A percentile compares a stretch with the other conserved stretches of the same genome.
These are phyloP conservation scores for Trametes maxima DNA, from an alignment of 768 basidiomycete genomes.

Conservation along the genomic window DNA sequence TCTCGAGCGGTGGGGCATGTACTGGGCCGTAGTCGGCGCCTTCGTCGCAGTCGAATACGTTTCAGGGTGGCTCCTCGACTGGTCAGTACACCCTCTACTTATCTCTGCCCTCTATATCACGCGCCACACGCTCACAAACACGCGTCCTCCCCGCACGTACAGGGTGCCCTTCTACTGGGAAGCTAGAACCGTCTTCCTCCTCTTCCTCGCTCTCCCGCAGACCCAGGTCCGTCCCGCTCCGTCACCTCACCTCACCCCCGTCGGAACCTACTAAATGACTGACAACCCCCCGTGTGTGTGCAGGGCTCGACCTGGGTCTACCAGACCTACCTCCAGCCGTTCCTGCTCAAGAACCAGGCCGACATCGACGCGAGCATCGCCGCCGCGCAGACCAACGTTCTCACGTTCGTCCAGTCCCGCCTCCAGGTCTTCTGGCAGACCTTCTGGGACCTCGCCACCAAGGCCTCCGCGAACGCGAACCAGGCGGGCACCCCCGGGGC, in stretches of 20 bases:
- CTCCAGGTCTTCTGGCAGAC: slow-evolving; percentile 51
- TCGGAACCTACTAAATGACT: not conserved
- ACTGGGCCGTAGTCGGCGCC: slow-evolving; percentile 65
- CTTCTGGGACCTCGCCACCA: slow-evolving; percentile 47
- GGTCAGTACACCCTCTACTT: slow-evolving; percentile 44
- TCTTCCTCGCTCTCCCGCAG: slow-evolving; percentile 71
- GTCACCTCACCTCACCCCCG: not conserved
- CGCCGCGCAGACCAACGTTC: slow-evolving; percentile 52
- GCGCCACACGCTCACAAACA: slow-evolving; percentile 12
- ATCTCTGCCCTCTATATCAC: not conserved
- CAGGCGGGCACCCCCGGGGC: slow-evolving; percentile 12
- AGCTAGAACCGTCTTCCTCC: slow-evolving; percentile 62
- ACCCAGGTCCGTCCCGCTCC: slow-evolving; percentile 48
- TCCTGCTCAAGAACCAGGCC: slow-evolving; percentile 57
- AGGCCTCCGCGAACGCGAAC: slow-evolving; percentile 29
- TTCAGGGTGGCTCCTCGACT: slow-evolving; percentile 65
- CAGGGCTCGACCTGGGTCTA: slow-evolving; percentile 74
- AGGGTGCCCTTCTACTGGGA: slow-evolving; percentile 84
- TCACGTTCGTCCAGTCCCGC: slow-evolving; percentile 59
- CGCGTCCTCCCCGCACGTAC: not conserved
- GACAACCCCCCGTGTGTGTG: not conserved
- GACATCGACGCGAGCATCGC: slow-evolving; percentile 61
- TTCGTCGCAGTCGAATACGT: slow-evolving; percentile 65
- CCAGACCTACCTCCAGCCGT: slow-evolving; percentile 60
- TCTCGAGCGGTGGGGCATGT: slow-evolving; percentile 58